phyloP scores from a whole-genome alignment of 257 asterid species.

The Solanum neorickii region DNA sequence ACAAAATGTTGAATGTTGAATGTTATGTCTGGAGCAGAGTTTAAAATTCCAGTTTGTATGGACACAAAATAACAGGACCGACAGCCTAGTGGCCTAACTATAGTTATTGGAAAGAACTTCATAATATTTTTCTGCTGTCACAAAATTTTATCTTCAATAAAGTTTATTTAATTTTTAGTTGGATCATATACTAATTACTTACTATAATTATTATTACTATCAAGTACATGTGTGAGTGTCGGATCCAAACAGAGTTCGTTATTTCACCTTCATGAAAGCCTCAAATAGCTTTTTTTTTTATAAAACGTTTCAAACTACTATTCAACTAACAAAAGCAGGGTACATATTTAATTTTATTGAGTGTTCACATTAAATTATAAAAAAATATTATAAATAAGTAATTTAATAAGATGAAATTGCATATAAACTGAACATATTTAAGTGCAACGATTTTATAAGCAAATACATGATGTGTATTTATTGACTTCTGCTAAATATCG shows the following conservation, averaged over 20 bases:
- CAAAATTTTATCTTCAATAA: neutral
- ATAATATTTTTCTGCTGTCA: neutral
- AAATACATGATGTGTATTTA: no score
- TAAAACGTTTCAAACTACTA: no score
- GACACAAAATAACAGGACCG: neutral
- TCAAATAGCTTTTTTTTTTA: neutral
- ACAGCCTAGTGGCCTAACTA: neutral
- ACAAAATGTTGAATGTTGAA: neutral
- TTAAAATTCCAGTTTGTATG: neutral
- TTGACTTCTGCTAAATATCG: no score
- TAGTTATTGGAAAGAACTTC: neutral
- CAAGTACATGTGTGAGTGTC: neutral
- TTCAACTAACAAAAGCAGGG: neutral
- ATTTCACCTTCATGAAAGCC: neutral
- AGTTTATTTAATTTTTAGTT: neutral
- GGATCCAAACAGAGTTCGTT: neutral
- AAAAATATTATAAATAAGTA: no score
- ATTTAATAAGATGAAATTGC: neutral
- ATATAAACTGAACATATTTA: no score
- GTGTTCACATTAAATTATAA: neutral
- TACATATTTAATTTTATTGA: neutral
- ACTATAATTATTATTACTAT: neutral
- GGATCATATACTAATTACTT: neutral
- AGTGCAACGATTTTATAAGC: no score
- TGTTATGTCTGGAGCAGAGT: neutral